Base-by-base conservation (phyloP, 169 alveolate genomes). In the Plasmodium vinckei region DNA sequence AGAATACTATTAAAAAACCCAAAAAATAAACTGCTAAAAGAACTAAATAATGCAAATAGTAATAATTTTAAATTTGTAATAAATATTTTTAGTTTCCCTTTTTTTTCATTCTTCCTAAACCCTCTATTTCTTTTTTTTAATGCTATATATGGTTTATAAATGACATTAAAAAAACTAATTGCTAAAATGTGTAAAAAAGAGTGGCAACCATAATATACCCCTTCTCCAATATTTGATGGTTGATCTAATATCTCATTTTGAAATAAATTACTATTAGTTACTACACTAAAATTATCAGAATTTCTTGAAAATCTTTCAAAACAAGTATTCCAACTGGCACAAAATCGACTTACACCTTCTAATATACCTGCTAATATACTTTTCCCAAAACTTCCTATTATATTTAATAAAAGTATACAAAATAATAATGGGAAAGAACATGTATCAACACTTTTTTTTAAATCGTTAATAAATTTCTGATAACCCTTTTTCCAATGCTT, bases 171-270 rank as follows among this genome's bases (percentile, higher is more conserved):
- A 59, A 79, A 71, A 63, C 95, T 92, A n/a, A 89, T 92, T 42
- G 92, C 49, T 9, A 93, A 63, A 82, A 92, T 92, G 23, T 90
- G 73, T 51, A 94, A 89, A 61, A 93, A 61, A 2, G 95, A 87
- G 25, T 60, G 92, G 5, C 93, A 82, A n/a, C 95, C 96, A 54
- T 89, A 93, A 49, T 59, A 47, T 13, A 93, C 49, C 7, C 96
- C 96, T 64, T 93, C 96, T 25, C 89, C 86, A n/a, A 92, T 73
- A 87, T 93, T 93, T 44, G 92, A 75, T 15, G 96, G 96, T 61
- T 93, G 95, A 42, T 88, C 93, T 84, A 89, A 61, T 59, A 72
- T 87, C 57, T 89, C 93, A 44, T 92, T 59, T 64, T 92, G 93
- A 54, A 89, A 68, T 51, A 92, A 77, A 64, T 93, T 89, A 42